phyloP scores from a whole-genome alignment of 169 alveolate species.

The Plasmodium blacklocki region DNA sequence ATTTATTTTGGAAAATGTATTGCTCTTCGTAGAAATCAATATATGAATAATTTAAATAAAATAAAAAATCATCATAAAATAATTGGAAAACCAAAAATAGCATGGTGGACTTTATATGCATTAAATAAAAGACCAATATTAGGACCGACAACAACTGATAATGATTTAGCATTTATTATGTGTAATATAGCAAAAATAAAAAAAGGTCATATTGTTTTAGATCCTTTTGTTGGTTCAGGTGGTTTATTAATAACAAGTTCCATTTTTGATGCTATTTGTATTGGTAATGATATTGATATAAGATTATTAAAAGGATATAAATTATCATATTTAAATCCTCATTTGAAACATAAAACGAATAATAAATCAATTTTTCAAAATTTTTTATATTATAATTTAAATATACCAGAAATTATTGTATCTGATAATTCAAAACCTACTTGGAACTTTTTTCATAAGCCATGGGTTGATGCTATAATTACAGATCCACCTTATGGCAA shows the following conservation, averaged over 20 bases:
- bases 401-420: constrained; percentile 79
- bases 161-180: constrained; percentile 97
- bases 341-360: constrained; percentile 74
- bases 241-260: constrained; percentile 94
- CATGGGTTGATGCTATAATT: constrained; percentile 95
- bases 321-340: constrained; percentile 87
- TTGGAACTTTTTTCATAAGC: constrained; percentile 80
- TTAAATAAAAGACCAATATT: constrained; percentile 94
- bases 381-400: constrained; percentile 78
- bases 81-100: constrained; percentile 19
- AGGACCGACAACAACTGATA: constrained; percentile 99
- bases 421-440: constrained; percentile 70
- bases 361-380: constrained; percentile 77
- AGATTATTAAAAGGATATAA: constrained; percentile 92
- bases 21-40: constrained; percentile 19
- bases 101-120: constrained; percentile 92
- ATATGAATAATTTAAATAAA: constrained; percentile 3
- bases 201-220: constrained; percentile 86
- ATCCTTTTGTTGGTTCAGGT: constrained; percentile 99
- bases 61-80: constrained; percentile 8
- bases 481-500: constrained; percentile 99
- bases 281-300: constrained; percentile 97
- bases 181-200: constrained; percentile 88
- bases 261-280: constrained; percentile 91
- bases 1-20: constrained; percentile 71